phyloP scores from a whole-genome alignment of 768 basidiomycete genomes.

The Collybia sordida region DNA sequence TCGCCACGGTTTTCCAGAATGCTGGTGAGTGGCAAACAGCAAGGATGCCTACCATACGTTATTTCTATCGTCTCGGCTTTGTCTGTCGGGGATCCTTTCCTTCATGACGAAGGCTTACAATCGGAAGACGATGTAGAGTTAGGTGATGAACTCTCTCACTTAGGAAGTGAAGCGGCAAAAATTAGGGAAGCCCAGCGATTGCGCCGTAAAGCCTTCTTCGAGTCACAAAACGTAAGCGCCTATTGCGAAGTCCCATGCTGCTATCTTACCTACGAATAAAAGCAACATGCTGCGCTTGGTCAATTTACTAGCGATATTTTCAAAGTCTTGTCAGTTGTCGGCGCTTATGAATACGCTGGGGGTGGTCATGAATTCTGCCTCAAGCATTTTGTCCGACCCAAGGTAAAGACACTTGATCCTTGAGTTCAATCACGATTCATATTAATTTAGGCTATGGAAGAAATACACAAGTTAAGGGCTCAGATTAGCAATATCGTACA shows the following conservation, averaged over 20 bases:
- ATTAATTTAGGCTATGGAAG: constrained; percentile 85
- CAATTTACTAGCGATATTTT: constrained; percentile 82
- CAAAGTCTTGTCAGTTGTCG: constrained; percentile 88
- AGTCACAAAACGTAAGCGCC: constrained; percentile 68
- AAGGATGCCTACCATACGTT: constrained; percentile 80
- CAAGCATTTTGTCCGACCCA: constrained; percentile 86
- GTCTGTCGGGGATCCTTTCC: constrained; percentile 94
- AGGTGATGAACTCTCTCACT: constrained; percentile 36
- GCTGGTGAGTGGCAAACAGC: constrained; percentile 90
- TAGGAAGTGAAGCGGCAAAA: constrained; percentile 45
- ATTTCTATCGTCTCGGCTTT: constrained; percentile 88
- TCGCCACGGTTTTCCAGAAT: constrained; percentile 95
- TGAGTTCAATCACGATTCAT: too few relatives aligned
- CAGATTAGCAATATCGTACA: constrained; percentile 87
- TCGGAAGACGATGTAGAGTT: constrained; percentile 40
- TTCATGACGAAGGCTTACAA: constrained; percentile 73
- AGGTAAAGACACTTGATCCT: constrained; percentile 48
- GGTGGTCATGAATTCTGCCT: constrained; percentile 79
- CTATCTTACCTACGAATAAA: constrained; percentile 6
- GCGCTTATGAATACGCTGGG: constrained; percentile 92
- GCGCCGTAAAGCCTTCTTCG: constrained; percentile 77
- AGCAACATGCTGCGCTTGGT: constrained; percentile 83
- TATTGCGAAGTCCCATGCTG: background rate
- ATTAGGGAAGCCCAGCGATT: constrained; percentile 58
- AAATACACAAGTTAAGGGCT: constrained; percentile 91